These are phyloP conservation scores for Neurospora sp. DNA, from an alignment of 495 filamentous ascomycete species.

Conservation along the genomic window DNA sequence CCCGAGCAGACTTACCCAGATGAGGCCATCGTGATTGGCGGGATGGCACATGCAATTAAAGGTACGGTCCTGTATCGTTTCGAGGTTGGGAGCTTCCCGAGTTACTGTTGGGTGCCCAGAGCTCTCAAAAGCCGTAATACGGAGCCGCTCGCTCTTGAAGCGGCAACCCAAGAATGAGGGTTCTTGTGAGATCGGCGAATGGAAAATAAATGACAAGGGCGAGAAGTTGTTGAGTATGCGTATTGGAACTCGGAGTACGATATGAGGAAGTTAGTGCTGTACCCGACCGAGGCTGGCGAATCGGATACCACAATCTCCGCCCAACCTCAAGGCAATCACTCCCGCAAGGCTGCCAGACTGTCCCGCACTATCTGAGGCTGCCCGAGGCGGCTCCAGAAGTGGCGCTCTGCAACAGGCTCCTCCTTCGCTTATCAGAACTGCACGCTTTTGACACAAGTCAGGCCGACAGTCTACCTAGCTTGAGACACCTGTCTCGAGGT, in stretches of 20 bases:
- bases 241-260: neutral
- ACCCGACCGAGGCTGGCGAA: neutral
- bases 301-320: neutral
- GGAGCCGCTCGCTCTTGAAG: neutral
- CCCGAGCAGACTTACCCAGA: conserved; percentile 15
- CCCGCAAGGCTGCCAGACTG: neutral
- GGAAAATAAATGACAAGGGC: neutral
- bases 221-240: neutral
- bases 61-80: neutral
- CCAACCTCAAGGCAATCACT: neutral
- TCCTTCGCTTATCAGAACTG: neutral
- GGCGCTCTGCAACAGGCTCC: neutral
- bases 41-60: conserved; percentile 4
- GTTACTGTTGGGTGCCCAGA: neutral
- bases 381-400: neutral
- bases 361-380: neutral
- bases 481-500: neutral
- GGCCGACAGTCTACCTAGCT: neutral
- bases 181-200: neutral
- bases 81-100: neutral
- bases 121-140: neutral
- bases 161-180: neutral
- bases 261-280: neutral
- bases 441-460: neutral
- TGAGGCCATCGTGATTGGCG: conserved; percentile 24